These are phyloP conservation scores for Mycena vulgaris DNA, from an alignment of 768 basidiomycete species.

Conservation along the genomic window DNA sequence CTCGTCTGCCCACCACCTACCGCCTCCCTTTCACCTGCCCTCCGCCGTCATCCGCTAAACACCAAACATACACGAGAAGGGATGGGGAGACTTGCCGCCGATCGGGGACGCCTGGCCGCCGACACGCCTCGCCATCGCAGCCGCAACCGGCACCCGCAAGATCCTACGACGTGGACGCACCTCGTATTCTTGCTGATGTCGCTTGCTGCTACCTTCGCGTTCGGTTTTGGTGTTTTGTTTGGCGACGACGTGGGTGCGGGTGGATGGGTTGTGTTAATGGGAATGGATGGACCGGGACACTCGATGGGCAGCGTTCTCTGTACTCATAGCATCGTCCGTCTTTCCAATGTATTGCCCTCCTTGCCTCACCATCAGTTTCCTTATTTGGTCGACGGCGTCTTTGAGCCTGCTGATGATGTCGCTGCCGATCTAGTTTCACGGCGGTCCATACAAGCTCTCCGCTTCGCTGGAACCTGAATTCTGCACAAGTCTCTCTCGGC, in stretches of 20 bases:
- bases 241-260: neutral
- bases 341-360: too few species aligned
- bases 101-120: conserved; percentile 15
- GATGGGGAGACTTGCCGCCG: conserved; percentile 8
- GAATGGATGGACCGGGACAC: neutral
- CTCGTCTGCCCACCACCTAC: neutral
- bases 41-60: neutral
- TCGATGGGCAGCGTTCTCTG: too few species aligned
- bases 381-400: too few species aligned
- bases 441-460: too few species aligned
- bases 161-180: too few species aligned
- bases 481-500: too few species aligned
- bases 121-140: neutral
- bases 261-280: neutral
- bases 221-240: neutral
- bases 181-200: neutral
- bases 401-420: too few species aligned
- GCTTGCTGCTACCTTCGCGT: neutral
- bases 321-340: too few species aligned
- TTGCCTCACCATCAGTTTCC: too few species aligned
- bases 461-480: too few species aligned
- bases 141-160: too few species aligned
- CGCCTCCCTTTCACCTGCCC: neutral
- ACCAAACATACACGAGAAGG: neutral
- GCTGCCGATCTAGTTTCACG: too few species aligned